Evolutionary conservation across 768 basidiomycete genomes (phyloP), one percentile per base, ranked within the genome.

Genomic region (Clitopilus passeckerianus): DNA sequence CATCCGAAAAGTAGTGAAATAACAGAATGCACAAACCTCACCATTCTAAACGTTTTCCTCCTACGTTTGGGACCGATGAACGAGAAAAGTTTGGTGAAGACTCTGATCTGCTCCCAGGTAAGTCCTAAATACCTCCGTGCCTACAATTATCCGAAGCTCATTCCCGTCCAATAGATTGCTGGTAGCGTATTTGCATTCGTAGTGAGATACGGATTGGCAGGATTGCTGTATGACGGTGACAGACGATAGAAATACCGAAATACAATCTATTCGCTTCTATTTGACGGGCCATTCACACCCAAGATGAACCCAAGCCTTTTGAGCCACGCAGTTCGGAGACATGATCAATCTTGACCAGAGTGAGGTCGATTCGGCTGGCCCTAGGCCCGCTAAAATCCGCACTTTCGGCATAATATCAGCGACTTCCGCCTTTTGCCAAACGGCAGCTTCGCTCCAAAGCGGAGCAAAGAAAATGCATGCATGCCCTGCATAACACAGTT

Each of bases 161-260:
- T 34, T 35, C n/a, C 35, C 27, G 23, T 56, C n/a, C 20, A 34
- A 52, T 59, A 94, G 89, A 71, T 88, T 60, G 74, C 78, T 9
- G 91, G 95, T 50, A 97, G 93, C 71, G 66, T 84, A 4, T 57
- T 91, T 9, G 97, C 93, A 7, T 98, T 98, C 71, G 76, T 81
- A 20, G 83, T 98, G 33, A 80, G 96, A 65, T 98, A 99, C 66
- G 95, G 95, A 8, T 79, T 95, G 12, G 94, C 93, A 3, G 83
- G 89, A 53, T 78, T 96, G 57, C 81, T 97, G 46, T 99, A 97
- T 69, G 95, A 96, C 67, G 94, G 93, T 9, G 93, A 94, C 75
- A 80, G 95, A 69, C 77, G 93, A 69, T 94, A 68, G 77, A 41
- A 41, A n/a, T 35, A 41, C 16, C n/a, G 59, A 41, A 44, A 54